Conservation (phyloP, 2,329 filamentous ascomycete genomes). For the Keithomyces neogunnii region DNA sequence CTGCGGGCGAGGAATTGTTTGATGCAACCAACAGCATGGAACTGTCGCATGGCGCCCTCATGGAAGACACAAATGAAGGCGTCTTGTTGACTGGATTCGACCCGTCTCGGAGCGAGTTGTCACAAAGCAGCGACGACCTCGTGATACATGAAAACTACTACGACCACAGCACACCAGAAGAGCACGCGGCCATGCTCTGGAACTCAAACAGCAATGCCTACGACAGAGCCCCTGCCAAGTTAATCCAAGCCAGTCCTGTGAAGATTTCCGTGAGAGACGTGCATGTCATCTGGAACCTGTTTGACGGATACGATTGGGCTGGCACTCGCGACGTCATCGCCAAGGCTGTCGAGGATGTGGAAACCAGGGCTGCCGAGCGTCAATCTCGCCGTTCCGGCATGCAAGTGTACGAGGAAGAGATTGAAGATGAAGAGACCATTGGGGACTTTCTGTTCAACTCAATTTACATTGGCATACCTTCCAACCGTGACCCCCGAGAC, state of each 20-base stretch:
- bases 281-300: constrained; percentile 94
- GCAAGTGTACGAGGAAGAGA: constrained; percentile 56
- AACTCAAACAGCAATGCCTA: constrained; percentile 71
- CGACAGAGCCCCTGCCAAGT: constrained; percentile 52
- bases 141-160: constrained; percentile 75
- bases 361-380: constrained; percentile 71
- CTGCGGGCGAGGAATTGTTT: constrained; percentile 38
- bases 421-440: constrained; percentile 78
- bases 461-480: constrained; percentile 90
- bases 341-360: constrained; percentile 81
- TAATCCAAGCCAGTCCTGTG: constrained; percentile 60
- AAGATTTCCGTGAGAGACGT: constrained; percentile 75
- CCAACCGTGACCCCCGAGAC: constrained; percentile 76
- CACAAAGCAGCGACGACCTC: constrained; percentile 53
- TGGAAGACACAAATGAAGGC: constrained; percentile 28
- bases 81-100: constrained; percentile 26
- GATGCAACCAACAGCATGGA: constrained; percentile 31
- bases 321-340: constrained; percentile 78
- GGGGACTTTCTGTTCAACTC: constrained; percentile 98
- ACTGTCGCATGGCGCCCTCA: constrained; percentile 19
- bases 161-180: constrained; percentile 48
- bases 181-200: constrained; percentile 67
- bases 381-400: constrained; percentile 49
- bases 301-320: constrained; percentile 96
- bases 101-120: constrained; percentile 18